Percentiles rank a stretch among this genome's conserved stretches.
Conservation (phyloP, 1,139 yeast species). For the Sugiyamaella japonica region DNA sequence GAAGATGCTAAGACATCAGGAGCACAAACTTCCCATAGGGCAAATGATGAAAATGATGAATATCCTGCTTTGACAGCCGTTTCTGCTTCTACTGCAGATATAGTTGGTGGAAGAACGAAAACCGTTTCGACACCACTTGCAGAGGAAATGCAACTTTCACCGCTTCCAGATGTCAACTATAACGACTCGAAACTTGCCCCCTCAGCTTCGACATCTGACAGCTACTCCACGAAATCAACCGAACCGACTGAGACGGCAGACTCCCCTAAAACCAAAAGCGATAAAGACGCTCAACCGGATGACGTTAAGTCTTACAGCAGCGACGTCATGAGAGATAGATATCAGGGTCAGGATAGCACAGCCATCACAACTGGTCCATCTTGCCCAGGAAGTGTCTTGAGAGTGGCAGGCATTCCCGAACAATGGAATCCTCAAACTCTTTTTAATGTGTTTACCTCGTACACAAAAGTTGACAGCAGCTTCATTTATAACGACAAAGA, state of each 20-base stretch:
- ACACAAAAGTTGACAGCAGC: slow-evolving; percentile 21
- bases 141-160: too few species aligned
- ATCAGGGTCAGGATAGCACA: background rate
- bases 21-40: too few species aligned
- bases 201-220: background rate
- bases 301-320: background rate
- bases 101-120: too few species aligned
- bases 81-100: too few species aligned
- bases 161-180: too few species aligned
- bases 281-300: background rate
- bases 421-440: slow-evolving; percentile 25
- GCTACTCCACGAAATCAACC: background rate
- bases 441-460: slow-evolving; percentile 23
- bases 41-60: too few species aligned
- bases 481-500: slow-evolving; percentile 26
- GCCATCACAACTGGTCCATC: background rate
- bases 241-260: background rate
- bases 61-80: too few species aligned
- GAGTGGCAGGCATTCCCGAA: slow-evolving; percentile 27
- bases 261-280: background rate
- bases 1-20: too few species aligned
- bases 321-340: background rate
- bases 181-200: background rate
- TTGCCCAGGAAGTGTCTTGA: slow-evolving; percentile 16
- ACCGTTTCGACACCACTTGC: too few species aligned